These are phyloP conservation scores for Pyrenula massariospora DNA, from an alignment of 495 filamentous ascomycete species.

Conservation along the genomic window DNA sequence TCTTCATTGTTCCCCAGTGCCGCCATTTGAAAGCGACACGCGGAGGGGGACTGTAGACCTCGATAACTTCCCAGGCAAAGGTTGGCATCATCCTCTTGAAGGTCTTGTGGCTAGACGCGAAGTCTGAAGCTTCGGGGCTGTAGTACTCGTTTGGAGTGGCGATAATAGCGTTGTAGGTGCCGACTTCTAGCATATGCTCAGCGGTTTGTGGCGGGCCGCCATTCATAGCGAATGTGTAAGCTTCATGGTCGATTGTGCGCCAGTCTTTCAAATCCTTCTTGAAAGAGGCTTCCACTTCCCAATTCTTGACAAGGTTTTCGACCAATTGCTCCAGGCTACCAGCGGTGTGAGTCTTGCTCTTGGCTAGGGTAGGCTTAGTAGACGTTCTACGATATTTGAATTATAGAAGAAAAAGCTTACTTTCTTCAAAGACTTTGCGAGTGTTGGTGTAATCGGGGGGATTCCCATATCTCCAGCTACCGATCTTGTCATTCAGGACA, in stretches of 20 bases:
- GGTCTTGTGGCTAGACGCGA: constrained; percentile 49
- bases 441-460: constrained; percentile 52
- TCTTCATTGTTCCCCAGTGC: constrained; percentile 54
- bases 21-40: constrained; percentile 49
- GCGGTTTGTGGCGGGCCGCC: constrained; percentile 38
- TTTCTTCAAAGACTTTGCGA: constrained; percentile 32
- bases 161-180: constrained; percentile 59
- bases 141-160: constrained; percentile 49
- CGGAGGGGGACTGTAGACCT: constrained; percentile 52
- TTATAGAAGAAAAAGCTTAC: constrained; percentile 23
- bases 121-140: constrained; percentile 42
- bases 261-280: constrained; percentile 48
- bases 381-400: neutral
- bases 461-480: constrained; percentile 45
- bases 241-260: constrained; percentile 44
- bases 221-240: constrained; percentile 52
- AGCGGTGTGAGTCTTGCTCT: constrained; percentile 38
- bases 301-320: constrained; percentile 61
- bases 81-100: constrained; percentile 62
- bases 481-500: constrained; percentile 38
- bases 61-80: constrained; percentile 58
- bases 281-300: constrained; percentile 60
- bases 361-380: constrained; percentile 27
- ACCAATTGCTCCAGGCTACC: constrained; percentile 44
- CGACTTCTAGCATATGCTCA: constrained; percentile 54